Percentiles rank a stretch among this genome's conserved stretches.
Evolutionary conservation across 306 rosid species (phyloP).

Genomic region (barrel medic (Medicago truncatula)): DNA sequence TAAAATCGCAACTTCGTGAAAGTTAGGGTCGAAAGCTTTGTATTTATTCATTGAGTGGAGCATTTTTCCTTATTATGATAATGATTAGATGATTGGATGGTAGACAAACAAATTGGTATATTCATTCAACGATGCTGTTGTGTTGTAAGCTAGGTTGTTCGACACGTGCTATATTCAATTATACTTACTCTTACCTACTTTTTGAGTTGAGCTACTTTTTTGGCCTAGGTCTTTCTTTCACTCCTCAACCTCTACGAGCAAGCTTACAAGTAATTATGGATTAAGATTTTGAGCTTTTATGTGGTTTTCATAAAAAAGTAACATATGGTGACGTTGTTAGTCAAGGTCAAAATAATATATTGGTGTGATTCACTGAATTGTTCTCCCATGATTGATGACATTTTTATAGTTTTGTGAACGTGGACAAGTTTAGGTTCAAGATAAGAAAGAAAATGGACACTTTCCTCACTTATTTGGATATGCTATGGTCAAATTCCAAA

Average conservation of each 20-base stretch:
- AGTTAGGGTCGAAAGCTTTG: too few relatives aligned
- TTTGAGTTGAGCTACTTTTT: neutral
- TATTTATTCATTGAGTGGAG: neutral
- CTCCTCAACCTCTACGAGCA: conserved; percentile 58
- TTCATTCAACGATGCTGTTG: neutral
- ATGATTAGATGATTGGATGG: neutral
- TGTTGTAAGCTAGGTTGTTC: neutral
- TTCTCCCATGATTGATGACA: conserved; percentile 40
- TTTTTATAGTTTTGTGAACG: conserved; percentile 52
- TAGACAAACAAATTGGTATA: neutral
- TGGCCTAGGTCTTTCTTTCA: conserved; percentile 57
- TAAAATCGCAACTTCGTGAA: too few relatives aligned
- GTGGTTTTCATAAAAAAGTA: conserved; percentile 29
- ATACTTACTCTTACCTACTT: neutral
- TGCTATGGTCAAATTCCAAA: conserved; percentile 32
- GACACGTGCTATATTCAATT: conserved; percentile 44
- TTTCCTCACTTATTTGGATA: neutral
- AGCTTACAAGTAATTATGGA: conserved; percentile 44
- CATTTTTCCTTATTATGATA: neutral
- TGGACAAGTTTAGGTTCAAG: conserved; percentile 47
- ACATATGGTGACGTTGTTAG: conserved; percentile 38
- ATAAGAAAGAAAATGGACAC: conserved; percentile 19
- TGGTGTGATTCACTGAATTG: conserved; percentile 47
- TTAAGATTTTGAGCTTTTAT: neutral
- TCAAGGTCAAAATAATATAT: conserved; percentile 47